Evolutionary conservation across 1,284 basidiomycete species (phyloP).

Genomic region (Ceratorhiza oryzae-sativae): DNA sequence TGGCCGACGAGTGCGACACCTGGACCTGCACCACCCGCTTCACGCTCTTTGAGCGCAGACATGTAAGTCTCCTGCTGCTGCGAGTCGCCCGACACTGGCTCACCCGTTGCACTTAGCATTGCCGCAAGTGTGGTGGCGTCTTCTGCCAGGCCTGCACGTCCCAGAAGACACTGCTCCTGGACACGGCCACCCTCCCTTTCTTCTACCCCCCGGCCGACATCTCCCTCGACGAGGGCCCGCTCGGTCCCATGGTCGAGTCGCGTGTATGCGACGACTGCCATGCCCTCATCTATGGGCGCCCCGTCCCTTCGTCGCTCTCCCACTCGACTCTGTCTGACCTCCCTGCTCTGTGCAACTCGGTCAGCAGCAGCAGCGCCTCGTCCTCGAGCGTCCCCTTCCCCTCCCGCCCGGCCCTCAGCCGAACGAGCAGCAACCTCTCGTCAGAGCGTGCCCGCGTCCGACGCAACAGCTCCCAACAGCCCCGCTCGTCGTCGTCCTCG

Average conservation of each 20-base stretch:
- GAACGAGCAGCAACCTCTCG: slow-evolving; percentile 28
- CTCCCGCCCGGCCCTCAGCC: slow-evolving; percentile 39
- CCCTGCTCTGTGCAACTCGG: slow-evolving; percentile 48
- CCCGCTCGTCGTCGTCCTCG: slow-evolving; percentile 55
- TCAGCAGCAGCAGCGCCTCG: slow-evolving; percentile 47
- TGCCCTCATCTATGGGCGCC: slow-evolving; percentile 67
- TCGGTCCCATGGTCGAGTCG: slow-evolving; percentile 59
- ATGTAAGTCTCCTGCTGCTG: slow-evolving; percentile 56
- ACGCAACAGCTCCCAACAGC: slow-evolving; percentile 46
- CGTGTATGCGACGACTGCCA: slow-evolving; percentile 77
- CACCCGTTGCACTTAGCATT: slow-evolving; percentile 60
- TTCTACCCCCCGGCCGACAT: slow-evolving; percentile 69
- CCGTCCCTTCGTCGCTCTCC: slow-evolving; percentile 35
- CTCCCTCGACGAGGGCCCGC: slow-evolving; percentile 59
- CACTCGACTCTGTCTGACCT: slow-evolving; percentile 47
- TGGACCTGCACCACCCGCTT: slow-evolving; percentile 70
- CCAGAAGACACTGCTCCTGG: slow-evolving; percentile 65
- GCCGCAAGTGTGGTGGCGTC: slow-evolving; percentile 80
- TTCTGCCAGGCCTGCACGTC: slow-evolving; percentile 68
- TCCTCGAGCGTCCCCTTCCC: slow-evolving; percentile 51
- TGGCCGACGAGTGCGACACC: slow-evolving; percentile 69
- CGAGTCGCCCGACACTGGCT: slow-evolving; percentile 39
- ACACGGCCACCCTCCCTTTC: slow-evolving; percentile 70
- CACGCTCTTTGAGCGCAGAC: slow-evolving; percentile 71
- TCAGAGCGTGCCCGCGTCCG: slow-evolving; percentile 46